Percentiles rank a stretch among this genome's conserved stretches.
phyloP scores from a whole-genome alignment of 345 rosid genomes.

The Salix exigua region DNA sequence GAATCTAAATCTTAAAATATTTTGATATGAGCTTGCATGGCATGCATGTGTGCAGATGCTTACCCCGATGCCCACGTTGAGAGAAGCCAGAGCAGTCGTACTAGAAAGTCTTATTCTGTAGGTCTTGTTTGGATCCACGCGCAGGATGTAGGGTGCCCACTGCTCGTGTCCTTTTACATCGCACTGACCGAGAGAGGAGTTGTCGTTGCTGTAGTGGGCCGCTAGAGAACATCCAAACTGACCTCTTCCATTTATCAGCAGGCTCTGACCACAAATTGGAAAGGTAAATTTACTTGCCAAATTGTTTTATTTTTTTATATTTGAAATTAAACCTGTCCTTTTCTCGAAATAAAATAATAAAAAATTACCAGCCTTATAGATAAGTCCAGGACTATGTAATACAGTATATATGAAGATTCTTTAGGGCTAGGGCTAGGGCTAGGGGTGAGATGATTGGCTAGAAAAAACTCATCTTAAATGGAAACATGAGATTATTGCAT shows the following conservation, averaged over 20 bases:
- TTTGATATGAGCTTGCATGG: too few species aligned
- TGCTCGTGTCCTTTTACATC: conserved; percentile 46
- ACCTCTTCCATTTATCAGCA: conserved; percentile 79
- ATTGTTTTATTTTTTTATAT: too few species aligned
- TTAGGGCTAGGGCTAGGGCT: too few species aligned
- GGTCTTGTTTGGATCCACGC: conserved; percentile 50
- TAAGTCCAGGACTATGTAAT: too few species aligned
- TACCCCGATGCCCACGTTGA: conserved; percentile 68
- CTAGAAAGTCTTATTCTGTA: conserved; percentile 77
- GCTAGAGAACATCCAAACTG: conserved; percentile 74
- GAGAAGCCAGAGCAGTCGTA: conserved; percentile 63
- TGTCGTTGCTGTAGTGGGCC: conserved; percentile 26
- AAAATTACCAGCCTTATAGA: too few species aligned
- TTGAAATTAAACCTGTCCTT: too few species aligned
- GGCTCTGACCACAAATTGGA: not conserved
- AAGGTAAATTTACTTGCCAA: not conserved
- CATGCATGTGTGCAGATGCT: not conserved
- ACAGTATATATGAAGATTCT: too few species aligned
- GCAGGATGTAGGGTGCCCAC: conserved; percentile 56
- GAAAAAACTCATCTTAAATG: too few species aligned
- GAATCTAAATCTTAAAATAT: too few species aligned
- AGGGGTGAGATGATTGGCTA: too few species aligned
- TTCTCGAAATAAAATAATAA: too few species aligned
- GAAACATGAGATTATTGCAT: not conserved
- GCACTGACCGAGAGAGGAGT: conserved; percentile 31